phyloP scores from a whole-genome alignment of 2,329 filamentous ascomycete species.

The Fusarium haematococcum region DNA sequence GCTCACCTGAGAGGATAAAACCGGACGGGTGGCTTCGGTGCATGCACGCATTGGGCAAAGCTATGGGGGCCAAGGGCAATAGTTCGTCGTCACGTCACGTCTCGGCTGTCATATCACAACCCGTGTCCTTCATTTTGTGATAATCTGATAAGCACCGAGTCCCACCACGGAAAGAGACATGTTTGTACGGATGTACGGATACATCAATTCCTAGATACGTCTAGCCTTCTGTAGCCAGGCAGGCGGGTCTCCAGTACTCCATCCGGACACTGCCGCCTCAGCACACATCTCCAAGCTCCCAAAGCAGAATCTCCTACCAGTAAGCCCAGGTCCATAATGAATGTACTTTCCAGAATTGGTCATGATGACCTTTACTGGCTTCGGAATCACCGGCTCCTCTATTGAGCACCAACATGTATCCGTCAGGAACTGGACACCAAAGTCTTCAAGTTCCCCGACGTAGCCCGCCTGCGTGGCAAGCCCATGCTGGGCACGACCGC shows the following conservation, averaged over 20 bases:
- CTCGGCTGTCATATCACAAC: neutral
- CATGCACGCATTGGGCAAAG: neutral
- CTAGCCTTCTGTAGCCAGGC: constrained; percentile 1
- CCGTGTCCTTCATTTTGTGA: neutral
- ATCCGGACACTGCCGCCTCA: constrained; percentile 8
- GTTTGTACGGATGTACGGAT: neutral
- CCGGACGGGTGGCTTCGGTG: neutral
- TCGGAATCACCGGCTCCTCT: constrained; percentile 24
- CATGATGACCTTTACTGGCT: constrained; percentile 11
- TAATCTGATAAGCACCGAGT: neutral
- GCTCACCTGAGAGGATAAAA: neutral
- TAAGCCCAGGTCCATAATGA: constrained; percentile 32
- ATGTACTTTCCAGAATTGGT: constrained; percentile 38
- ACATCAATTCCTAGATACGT: neutral
- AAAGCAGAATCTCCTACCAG: constrained; percentile 22
- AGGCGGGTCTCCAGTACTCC: constrained; percentile 7
- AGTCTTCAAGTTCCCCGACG: neutral
- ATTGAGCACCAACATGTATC: neutral
- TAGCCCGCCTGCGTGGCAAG: neutral
- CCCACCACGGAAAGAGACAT: neutral
- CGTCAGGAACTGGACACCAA: neutral
- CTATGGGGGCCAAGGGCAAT: neutral
- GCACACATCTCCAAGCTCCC: constrained; percentile 22
- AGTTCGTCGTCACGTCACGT: neutral
- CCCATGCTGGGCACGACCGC: neutral